A percentile compares a stretch with the other conserved stretches of the same genome.
These are phyloP conservation scores for Eucalyptus cloeziana DNA, from an alignment of 345 rosid genomes.

Conservation along the genomic window DNA sequence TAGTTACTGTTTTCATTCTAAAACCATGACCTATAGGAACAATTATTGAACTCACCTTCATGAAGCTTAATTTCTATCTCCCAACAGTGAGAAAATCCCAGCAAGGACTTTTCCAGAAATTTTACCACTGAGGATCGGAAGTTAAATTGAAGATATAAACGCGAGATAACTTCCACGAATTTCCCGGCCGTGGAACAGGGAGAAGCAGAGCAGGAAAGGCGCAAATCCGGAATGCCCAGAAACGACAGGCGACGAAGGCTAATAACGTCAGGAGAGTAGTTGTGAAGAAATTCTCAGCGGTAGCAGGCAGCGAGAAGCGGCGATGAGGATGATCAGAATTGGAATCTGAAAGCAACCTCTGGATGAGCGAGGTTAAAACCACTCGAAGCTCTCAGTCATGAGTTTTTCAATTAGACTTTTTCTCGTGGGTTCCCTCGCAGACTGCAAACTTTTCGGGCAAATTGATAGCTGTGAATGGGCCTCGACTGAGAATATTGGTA, in stretches of 20 bases:
- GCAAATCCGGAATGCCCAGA: neutral
- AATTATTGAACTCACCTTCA: neutral
- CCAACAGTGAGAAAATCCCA: too few species aligned
- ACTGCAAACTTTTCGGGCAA: too few species aligned
- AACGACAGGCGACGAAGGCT: neutral
- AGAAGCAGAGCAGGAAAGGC: neutral
- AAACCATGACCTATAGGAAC: neutral
- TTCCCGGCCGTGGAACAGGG: neutral
- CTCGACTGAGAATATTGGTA: neutral
- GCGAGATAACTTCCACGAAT: neutral
- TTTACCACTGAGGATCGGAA: neutral
- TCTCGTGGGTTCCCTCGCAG: too few species aligned
- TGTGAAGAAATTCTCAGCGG: neutral
- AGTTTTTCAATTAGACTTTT: too few species aligned
- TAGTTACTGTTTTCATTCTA: neutral
- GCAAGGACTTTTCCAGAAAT: too few species aligned
- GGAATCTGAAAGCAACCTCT: too few species aligned
- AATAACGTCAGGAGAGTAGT: neutral
- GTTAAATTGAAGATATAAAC: neutral
- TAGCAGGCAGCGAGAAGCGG: neutral
- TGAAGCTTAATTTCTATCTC: neutral
- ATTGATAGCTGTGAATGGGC: neutral
- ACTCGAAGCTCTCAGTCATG: too few species aligned
- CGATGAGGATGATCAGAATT: neutral
- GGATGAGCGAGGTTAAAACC: too few species aligned